Conservation (phyloP, 176 grass and related monocot genomes). For the Cenchrus purpureus region DNA sequence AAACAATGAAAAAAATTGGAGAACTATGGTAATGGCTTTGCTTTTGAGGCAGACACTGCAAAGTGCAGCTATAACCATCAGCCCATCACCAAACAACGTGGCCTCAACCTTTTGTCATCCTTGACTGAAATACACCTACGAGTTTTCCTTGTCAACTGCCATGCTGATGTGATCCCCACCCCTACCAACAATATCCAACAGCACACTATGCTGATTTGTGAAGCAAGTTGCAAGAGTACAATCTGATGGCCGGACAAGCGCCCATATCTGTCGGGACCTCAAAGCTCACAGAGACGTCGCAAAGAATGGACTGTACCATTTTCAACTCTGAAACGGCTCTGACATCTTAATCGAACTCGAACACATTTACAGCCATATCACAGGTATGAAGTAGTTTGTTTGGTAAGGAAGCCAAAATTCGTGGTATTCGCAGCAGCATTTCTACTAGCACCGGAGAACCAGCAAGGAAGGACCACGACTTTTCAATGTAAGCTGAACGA, state of each 20-base stretch:
- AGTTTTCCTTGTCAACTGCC: not conserved
- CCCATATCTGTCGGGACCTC: too few relatives aligned
- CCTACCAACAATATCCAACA: not conserved
- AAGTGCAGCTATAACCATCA: not conserved
- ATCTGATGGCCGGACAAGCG: not conserved
- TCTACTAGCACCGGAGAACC: not conserved
- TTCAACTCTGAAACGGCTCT: not conserved
- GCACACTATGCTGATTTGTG: not conserved
- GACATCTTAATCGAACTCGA: too few relatives aligned
- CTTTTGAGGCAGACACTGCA: not conserved
- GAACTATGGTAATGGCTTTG: not conserved
- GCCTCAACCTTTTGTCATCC: not conserved
- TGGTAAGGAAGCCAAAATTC: not conserved
- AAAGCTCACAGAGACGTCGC: not conserved
- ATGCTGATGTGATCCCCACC: not conserved
- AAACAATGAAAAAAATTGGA: not conserved
- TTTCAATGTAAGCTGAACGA: not conserved
- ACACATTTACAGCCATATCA: not conserved
- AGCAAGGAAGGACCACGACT: not conserved
- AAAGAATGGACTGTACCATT: not conserved
- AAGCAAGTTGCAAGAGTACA: constrained; percentile 1
- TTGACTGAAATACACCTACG: not conserved
- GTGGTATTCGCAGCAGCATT: not conserved
- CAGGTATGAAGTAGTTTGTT: not conserved
- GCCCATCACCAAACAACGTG: not conserved